These are phyloP conservation scores for Ophiosphaerella narmari DNA, from an alignment of 2,329 filamentous ascomycete species.

Conservation along the genomic window DNA sequence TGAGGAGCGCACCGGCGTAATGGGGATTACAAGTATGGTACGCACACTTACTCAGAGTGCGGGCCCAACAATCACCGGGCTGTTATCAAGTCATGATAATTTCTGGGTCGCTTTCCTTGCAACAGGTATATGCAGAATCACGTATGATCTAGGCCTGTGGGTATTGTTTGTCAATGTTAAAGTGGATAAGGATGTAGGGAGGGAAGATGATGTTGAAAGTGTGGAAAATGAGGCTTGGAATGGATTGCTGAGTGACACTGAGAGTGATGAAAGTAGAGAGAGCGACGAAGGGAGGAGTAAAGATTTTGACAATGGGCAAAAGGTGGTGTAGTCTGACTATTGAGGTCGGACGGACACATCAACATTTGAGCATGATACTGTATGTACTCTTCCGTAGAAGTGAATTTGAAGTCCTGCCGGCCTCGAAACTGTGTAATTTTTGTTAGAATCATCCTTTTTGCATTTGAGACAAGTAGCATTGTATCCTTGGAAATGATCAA, in stretches of 20 bases:
- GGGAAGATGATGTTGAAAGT: slow-evolving; percentile 24
- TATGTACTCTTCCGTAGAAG: too few relatives aligned
- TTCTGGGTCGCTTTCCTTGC: slow-evolving; percentile 48
- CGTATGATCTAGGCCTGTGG: slow-evolving; percentile 46
- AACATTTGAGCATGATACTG: too few relatives aligned
- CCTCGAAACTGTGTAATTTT: too few relatives aligned
- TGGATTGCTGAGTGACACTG: slow-evolving; percentile 36
- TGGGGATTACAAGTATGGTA: slow-evolving; percentile 68
- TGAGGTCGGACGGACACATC: background rate
- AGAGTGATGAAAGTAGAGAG: slow-evolving; percentile 33
- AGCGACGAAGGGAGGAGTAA: slow-evolving; percentile 30
- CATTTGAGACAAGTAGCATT: too few relatives aligned
- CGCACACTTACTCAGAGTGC: slow-evolving; percentile 62
- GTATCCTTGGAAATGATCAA: too few relatives aligned
- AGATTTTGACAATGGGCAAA: slow-evolving; percentile 19
- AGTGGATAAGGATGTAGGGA: slow-evolving; percentile 23
- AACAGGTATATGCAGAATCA: slow-evolving; percentile 40
- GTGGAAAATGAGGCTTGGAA: slow-evolving; percentile 35
- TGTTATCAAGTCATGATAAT: slow-evolving; percentile 37
- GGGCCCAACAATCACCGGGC: slow-evolving; percentile 46
- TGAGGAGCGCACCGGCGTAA: slow-evolving; percentile 69
- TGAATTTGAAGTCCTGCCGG: too few relatives aligned
- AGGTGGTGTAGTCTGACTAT: slow-evolving; percentile 7
- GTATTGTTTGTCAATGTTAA: slow-evolving; percentile 46
- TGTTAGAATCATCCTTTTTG: too few relatives aligned